Base-by-base conservation (phyloP, 352 stramenopile species). In the Phytophthora ohioensis region DNA sequence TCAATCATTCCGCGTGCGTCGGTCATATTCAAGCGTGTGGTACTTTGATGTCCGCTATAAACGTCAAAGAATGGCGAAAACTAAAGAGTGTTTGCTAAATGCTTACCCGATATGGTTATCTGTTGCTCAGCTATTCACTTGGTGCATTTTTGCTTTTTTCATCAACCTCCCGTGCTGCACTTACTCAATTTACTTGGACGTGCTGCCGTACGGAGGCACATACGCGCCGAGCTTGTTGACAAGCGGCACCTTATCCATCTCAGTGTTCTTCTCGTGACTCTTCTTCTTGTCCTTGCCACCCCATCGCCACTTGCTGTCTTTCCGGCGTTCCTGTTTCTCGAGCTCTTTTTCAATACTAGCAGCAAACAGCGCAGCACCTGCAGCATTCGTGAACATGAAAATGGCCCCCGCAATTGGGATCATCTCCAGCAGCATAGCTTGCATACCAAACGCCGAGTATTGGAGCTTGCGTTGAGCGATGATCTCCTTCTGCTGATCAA, bases 301-400 rank as follows among this genome's bases (percentile, higher is more conserved):
- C 48, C 48, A 59, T 57, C 27, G 15, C 67, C 67, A 74, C 41
- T 60, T 68, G 47, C 57, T 76, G 47, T 49, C 46, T 9, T 70
- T 72, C 11, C 45, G 57, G 57, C 42, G 62, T 13, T 69, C 67
- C 36, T 72, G 51, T 15, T 67, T 76, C 43, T 73, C 41, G 31
- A 78, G 38, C 11, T 86, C 75, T 48, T 76, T 81, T 56, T 88
- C 82, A 21, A 90, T 78, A 21, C 83, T 78, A 6, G 71, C 79
- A 27, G 82, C 82, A 49, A 88, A 91, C 27, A 88, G 48, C n/a
- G 82, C 82, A 1, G 82, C 80, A 32, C 76, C 78, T 12, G 78
- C 80, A 21, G 80, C 76, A 49, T 91, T 91, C 6, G 82, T 91
- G 61, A 91, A 85, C 39, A 86, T 71, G 52, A 91, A 88, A 52